Evolutionary conservation across 73 alveolate species (phyloP).

Genomic region (Effrenium voratum): DNA sequence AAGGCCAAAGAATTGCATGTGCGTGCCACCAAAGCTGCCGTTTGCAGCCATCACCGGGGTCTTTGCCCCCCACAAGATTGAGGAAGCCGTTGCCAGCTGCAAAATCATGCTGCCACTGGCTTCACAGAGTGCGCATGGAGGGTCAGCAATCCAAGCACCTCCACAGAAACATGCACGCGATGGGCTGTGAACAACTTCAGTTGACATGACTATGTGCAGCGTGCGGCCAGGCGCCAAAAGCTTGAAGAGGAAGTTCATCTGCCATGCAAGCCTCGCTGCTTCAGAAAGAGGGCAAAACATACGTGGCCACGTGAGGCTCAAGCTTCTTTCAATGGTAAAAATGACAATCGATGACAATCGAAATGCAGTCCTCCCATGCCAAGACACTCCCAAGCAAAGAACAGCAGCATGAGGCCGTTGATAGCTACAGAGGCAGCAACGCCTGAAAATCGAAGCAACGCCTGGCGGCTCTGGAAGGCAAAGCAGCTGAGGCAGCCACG

Average conservation of each 20-base stretch:
- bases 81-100: too few relatives aligned
- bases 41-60: neutral
- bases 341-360: neutral
- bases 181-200: neutral
- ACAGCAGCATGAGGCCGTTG: constrained; percentile 15
- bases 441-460: neutral
- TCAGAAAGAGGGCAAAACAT: neutral
- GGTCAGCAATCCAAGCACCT: constrained; percentile 49
- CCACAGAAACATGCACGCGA: neutral
- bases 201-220: too few relatives aligned
- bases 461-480: neutral
- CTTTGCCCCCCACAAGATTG: neutral
- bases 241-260: constrained; percentile 71
- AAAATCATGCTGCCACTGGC: constrained; percentile 26
- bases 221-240: constrained; percentile 1
- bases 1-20: too few relatives aligned
- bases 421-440: constrained; percentile 41
- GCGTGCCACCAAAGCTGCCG: too few relatives aligned
- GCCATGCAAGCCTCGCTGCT: constrained; percentile 16
- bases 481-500: neutral
- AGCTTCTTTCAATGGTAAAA: neutral
- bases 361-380: neutral
- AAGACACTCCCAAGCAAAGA: constrained; percentile 56
- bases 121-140: constrained; percentile 80
- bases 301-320: neutral